Evolutionary conservation across 1,284 basidiomycete species (phyloP).

Genomic region (Cutaneotrichosporon cavernicola): DNA sequence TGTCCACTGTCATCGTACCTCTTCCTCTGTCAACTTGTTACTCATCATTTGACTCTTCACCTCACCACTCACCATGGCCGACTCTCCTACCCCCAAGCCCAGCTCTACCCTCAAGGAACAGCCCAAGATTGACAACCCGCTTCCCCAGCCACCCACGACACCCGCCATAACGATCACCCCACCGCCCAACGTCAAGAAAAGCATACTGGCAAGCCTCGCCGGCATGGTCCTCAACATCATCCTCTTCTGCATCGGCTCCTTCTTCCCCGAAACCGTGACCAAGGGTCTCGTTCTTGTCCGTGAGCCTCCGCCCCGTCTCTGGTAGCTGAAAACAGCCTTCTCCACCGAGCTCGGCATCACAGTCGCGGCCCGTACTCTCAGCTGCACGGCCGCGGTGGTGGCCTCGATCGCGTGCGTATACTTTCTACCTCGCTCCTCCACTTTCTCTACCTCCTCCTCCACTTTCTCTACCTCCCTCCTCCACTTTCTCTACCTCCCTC

Average conservation of each 20-base stretch:
- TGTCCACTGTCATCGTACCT: too few species aligned
- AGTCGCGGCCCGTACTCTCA: neutral
- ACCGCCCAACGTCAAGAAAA: neutral
- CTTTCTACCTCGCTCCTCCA: neutral
- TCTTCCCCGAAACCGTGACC: neutral
- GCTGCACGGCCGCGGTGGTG: neutral
- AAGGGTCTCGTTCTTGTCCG: neutral
- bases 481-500: too few species aligned
- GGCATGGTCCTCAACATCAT: neutral
- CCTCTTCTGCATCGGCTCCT: neutral
- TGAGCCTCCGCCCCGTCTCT: neutral
- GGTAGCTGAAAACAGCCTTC: neutral
- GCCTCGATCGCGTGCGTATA: neutral
- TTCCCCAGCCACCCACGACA: neutral
- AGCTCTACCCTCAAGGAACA: neutral
- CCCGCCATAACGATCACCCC: neutral
- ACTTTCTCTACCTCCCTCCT: too few species aligned
- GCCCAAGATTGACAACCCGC: neutral
- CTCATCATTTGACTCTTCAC: too few species aligned
- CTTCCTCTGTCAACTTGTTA: too few species aligned
- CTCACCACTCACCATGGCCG: neutral
- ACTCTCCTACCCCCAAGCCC: neutral
- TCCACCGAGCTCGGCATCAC: neutral
- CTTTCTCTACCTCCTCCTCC: too few species aligned
- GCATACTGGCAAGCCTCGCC: neutral